Evolutionary conservation across 2,329 filamentous ascomycete species (phyloP), one percentile per base, ranked within the genome.

Genomic region (Sordariomycetes sp.): DNA sequence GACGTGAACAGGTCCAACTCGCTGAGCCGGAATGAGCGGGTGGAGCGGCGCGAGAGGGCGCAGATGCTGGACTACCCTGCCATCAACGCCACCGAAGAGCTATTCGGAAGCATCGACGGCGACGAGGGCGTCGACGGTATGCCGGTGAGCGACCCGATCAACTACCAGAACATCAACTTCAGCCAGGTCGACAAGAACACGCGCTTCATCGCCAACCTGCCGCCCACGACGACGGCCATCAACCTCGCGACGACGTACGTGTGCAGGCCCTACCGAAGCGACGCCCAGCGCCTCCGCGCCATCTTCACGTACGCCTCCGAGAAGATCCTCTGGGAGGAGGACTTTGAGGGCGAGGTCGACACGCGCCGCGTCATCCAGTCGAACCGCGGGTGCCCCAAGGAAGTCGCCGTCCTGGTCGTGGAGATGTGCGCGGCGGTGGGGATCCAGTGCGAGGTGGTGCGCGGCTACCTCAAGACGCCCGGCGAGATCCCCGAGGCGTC

Each of bases 291-390:
- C 39, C 73, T 99, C 28, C 82, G 95, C 25, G 92, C 94, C 17
- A 97, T 99, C 61, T 99, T 97, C 66, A 96, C 89, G 1, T 99
- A 92, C 92, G 89, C 95, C 5, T 82, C 89, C n/a, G 94, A 99
- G 68, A 90, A 92, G 64, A 85, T 99, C 58, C 82, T 81, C 35
- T 99, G 94, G 94, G 94, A 99, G 67, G 92, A 96, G 64, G 90
- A 95, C 62, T 90, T 90, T 61, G 90, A 95, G 63, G 87, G 86
- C n/a, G 79, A 86, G 10, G 72, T 94, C 56, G 90, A 99, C 67
- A 86, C 90, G 2, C 81, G 87, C 57, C 82, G 89, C 53, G 89
- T 96, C 4, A 85, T 99, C 35, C 86, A 94, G 62, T 85, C 84
- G 20, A 91, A 88, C 68, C 81, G 91, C 60, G 94, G 84, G 5